Base-by-base conservation (phyloP, 163 green algal species). In the Prototheca wickerhamii region DNA sequence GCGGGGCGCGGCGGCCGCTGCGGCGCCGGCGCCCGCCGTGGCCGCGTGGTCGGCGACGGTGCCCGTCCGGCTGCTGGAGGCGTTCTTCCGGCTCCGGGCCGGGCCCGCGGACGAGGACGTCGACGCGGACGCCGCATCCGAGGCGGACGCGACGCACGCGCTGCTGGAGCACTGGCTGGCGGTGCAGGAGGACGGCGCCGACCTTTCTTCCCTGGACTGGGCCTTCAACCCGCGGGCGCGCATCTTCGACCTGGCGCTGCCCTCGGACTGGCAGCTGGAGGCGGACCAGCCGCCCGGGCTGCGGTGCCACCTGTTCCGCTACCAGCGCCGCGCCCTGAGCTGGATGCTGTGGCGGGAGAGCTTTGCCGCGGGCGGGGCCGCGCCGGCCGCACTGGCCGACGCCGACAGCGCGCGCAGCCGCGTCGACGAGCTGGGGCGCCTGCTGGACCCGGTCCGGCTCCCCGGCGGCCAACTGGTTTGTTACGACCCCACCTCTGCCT, bases 281-380 rank as follows among this genome's bases (percentile, higher is more conserved):
- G 60, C 31, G 2, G 32, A 3, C 0, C 44, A 73, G n/a, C 67
- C 67, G 0, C 20, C 62, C 5, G 62, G 57, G 0, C 63, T 79
- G 25, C 54, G 33, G 37, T 79, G 69, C 58, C 77, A 33, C 8
- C 68, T 79, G 18, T 79, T 66, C 66, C 43, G 63, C 12, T 79
- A 74, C 66, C 72, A 78, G 68, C 66, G 67, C 7, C 60, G 72
- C 21, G 73, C 68, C 42, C 57, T 78, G 49, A 26, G 58, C 0
- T 78, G 72, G 72, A 70, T 78, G 44, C 28, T 63, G 67, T 77
- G 67, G 59, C 66, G 72, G 10, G 72, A 79, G 58, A 52, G 51
- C 10, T 53, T 75, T 18, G 29, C 49, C 23, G 49, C 49, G 23
- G 15, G 21, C 18, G 49, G 1, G 49, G 23, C 21, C 21, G 21